Percentiles rank a stretch among this genome's conserved stretches.
These are phyloP conservation scores for Leccinum variicolor DNA, from an alignment of 768 basidiomycete species.

Conservation along the genomic window DNA sequence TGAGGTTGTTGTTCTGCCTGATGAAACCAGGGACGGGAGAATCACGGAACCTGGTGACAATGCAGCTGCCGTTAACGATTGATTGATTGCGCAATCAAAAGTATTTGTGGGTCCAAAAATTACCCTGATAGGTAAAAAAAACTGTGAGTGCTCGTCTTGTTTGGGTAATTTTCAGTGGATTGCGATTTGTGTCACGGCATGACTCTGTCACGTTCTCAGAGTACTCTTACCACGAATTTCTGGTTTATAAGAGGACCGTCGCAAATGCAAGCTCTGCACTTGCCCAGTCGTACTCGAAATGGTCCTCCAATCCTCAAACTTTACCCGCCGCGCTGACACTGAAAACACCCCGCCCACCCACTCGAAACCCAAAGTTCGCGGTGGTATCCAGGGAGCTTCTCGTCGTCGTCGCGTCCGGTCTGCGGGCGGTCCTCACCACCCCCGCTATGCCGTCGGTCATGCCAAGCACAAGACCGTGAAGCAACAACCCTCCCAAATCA, in stretches of 20 bases:
- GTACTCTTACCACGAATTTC: conserved; percentile 9
- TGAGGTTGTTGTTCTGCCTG: not conserved
- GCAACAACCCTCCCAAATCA: conserved; percentile 18
- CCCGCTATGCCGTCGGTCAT: conserved; percentile 36
- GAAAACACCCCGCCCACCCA: conserved; percentile 35
- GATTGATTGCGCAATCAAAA: conserved; percentile 29
- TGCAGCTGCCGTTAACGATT: conserved; percentile 1
- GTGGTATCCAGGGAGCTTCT: conserved; percentile 31
- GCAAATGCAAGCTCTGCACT: not conserved
- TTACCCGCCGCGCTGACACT: conserved; percentile 21
- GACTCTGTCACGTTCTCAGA: conserved; percentile 23
- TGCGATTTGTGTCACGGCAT: conserved; percentile 31
- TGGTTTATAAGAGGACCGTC: conserved; percentile 25
- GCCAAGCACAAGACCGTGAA: conserved; percentile 35
- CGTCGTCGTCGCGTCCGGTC: conserved; percentile 40
- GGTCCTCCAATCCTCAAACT: conserved; percentile 24
- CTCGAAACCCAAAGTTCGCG: conserved; percentile 19
- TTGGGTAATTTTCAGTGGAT: conserved; percentile 26
- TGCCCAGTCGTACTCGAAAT: conserved; percentile 5
- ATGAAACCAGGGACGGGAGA: not conserved
- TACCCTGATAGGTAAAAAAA: conserved; percentile 19
- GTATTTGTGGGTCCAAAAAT: conserved; percentile 31
- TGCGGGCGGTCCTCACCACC: conserved; percentile 25
- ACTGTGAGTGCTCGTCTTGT: conserved; percentile 3
- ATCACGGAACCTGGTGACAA: not conserved